Base-by-base conservation (phyloP, 257 asterid species). In the Datura wrightii region DNA sequence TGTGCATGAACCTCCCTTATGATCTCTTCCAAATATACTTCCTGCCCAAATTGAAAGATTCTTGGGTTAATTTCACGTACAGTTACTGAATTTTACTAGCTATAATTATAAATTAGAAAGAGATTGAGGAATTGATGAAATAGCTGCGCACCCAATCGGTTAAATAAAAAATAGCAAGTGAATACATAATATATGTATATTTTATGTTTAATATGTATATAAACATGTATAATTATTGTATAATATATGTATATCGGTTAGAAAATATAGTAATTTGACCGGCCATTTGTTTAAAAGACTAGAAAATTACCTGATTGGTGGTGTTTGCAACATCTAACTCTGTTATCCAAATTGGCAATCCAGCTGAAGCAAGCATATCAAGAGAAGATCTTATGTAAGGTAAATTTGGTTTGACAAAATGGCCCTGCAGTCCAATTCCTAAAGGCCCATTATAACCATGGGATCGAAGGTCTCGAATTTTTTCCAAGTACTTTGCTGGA, bases 331-430 rank as follows among this genome's bases (percentile, higher is more conserved):
- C 97, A 62, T 93, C 98, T 83, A 93, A 46, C 84, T 95, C 98
- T 0, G 98, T 92, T 44, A 92, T 44, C 98, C 98, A 95, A 42
- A 92, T 90, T 16, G 98, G 98, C 83, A 92, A 72, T 52, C 37
- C 65, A 3, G 94, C 86, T 1, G 92, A 80, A 4, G 95, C 90
- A 37, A 95, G 91, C 1, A 48, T n/a, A 82, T 95, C 98, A 13
- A 89, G 58, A 85, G 95, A 82, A 87, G 70, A 66, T 89, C 94
- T 87, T 86, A 86, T 70, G 63, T 86, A 88, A 39, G 90, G 83
- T 31, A 82, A 90, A 36, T 93, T 92, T 15, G 89, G 88, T 0
- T 88, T 89, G 53, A 89, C 90, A 89, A 74, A 31, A 89, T 90
- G 92, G 4, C 84, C 79, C 42, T 90, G 85, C 0, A 90, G 62